A percentile compares a stretch with the other conserved stretches of the same genome.
Evolutionary conservation across 2,329 filamentous ascomycete species (phyloP).

Genomic region (Pseudocercospora vitis): DNA sequence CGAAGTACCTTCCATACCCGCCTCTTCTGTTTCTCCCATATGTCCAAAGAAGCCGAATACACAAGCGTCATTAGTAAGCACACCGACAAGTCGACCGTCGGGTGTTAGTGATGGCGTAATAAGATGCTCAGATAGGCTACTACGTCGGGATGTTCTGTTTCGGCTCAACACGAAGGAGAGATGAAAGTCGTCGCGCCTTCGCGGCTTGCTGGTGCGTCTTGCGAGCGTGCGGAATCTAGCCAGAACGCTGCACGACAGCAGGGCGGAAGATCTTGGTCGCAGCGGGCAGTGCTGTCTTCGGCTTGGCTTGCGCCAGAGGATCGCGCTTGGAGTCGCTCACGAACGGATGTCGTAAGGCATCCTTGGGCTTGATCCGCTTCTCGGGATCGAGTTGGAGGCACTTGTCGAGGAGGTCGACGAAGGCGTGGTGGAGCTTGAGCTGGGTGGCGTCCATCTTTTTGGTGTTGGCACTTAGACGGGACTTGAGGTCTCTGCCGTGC

Average conservation of each 20-base stretch:
- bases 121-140: too few relatives aligned
- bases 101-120: too few relatives aligned
- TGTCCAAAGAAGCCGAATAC: too few relatives aligned
- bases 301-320: slow-evolving; percentile 12
- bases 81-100: too few relatives aligned
- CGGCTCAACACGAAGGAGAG: too few relatives aligned
- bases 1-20: too few relatives aligned
- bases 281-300: slow-evolving; percentile 10
- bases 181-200: too few relatives aligned
- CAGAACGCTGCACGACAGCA: slow-evolving; percentile 22
- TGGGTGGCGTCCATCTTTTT: slow-evolving; percentile 73
- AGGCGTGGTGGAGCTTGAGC: slow-evolving; percentile 73
- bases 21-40: too few relatives aligned
- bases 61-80: too few relatives aligned
- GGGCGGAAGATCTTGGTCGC: slow-evolving; percentile 19
- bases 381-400: slow-evolving; percentile 89
- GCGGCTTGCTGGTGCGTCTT: too few relatives aligned
- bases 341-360: slow-evolving; percentile 88
- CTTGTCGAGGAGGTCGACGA: slow-evolving; percentile 83
- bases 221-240: slow-evolving; percentile 16
- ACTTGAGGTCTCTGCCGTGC: slow-evolving; percentile 68
- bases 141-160: too few relatives aligned
- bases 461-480: slow-evolving; percentile 66
- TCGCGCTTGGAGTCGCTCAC: slow-evolving; percentile 48
- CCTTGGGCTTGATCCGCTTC: slow-evolving; percentile 81